Conservation (phyloP, 805 yeast genomes). For the Hanseniaspora hatyaiensis region DNA sequence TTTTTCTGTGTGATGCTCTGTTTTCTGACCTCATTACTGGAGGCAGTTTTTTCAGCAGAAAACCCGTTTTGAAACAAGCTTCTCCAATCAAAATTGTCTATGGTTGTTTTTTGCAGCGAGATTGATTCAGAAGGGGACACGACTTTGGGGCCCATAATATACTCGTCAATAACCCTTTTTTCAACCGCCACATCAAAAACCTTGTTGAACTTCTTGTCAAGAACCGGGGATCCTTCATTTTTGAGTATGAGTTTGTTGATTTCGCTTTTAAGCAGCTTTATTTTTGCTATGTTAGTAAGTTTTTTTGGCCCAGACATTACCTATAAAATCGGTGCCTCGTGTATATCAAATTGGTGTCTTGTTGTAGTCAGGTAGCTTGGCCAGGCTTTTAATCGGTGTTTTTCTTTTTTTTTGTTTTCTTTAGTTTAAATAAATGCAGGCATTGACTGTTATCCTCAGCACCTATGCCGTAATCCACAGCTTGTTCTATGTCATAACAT, state of each 20-base stretch:
- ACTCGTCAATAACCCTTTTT: not conserved
- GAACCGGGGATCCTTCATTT: slow-evolving; percentile 7
- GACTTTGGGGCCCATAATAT: not conserved
- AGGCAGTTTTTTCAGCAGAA: not conserved
- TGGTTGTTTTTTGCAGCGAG: not conserved
- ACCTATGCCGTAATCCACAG: too few relatives aligned
- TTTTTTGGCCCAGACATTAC: not conserved
- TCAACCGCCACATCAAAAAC: slow-evolving; percentile 2
- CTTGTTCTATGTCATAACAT: too few relatives aligned
- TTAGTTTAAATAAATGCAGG: too few relatives aligned
- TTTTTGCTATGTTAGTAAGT: not conserved
- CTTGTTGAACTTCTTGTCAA: slow-evolving; percentile 8
- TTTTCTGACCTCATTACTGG: too few relatives aligned
- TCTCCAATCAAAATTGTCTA: slow-evolving; percentile 9
- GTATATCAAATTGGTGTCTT: not conserved
- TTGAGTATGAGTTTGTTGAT: slow-evolving; percentile 9
- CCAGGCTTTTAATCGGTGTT: too few relatives aligned
- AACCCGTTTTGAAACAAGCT: not conserved
- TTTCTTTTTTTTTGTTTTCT: too few relatives aligned
- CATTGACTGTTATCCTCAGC: too few relatives aligned
- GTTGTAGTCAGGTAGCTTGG: not conserved
- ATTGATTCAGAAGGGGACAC: not conserved
- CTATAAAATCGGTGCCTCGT: not conserved
- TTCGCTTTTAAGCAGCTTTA: slow-evolving; percentile 6
- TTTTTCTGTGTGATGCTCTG: too few relatives aligned